phyloP scores from a whole-genome alignment of 306 rosid genomes.

The Cyclanthera cordifolia region DNA sequence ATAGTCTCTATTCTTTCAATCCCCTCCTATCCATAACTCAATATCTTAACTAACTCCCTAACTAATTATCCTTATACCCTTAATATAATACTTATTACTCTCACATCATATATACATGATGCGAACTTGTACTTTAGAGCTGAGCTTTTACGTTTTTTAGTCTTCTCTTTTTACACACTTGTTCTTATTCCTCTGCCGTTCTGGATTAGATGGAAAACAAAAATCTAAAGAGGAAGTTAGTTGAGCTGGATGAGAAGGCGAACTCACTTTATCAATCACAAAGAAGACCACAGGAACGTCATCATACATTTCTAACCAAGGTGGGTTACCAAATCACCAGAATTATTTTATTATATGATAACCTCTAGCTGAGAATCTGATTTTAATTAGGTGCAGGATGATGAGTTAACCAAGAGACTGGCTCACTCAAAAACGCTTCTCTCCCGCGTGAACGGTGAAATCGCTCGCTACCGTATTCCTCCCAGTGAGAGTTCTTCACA shows the following conservation, averaged over 20 bases:
- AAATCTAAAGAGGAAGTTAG: slow-evolving; percentile 48
- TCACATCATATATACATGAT: neutral
- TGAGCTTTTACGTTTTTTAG: neutral
- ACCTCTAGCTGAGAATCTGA: neutral
- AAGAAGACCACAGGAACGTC: slow-evolving; percentile 23
- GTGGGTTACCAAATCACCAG: slow-evolving; percentile 19
- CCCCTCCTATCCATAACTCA: too few species aligned
- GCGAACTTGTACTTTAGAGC: neutral
- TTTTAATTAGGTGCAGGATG: slow-evolving; percentile 16
- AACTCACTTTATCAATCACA: slow-evolving; percentile 37
- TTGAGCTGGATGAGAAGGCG: slow-evolving; percentile 70
- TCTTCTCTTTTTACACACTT: neutral
- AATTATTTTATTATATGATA: neutral
- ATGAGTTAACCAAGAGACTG: slow-evolving; percentile 38
- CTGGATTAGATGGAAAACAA: slow-evolving; percentile 58
- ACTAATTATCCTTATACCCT: too few species aligned
- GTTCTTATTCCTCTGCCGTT: slow-evolving; percentile 17
- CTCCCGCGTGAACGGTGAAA: slow-evolving; percentile 51
- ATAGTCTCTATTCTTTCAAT: too few species aligned
- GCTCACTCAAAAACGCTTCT: slow-evolving; percentile 47
- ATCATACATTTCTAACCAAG: slow-evolving; percentile 34
- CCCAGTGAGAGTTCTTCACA: slow-evolving; percentile 29
- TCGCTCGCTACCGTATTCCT: slow-evolving; percentile 32
- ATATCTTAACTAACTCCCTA: too few species aligned
- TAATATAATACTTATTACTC: too few species aligned